Evolutionary conservation across 495 filamentous ascomycete genomes (phyloP).

Genomic region (Sordaria brevicollis): DNA sequence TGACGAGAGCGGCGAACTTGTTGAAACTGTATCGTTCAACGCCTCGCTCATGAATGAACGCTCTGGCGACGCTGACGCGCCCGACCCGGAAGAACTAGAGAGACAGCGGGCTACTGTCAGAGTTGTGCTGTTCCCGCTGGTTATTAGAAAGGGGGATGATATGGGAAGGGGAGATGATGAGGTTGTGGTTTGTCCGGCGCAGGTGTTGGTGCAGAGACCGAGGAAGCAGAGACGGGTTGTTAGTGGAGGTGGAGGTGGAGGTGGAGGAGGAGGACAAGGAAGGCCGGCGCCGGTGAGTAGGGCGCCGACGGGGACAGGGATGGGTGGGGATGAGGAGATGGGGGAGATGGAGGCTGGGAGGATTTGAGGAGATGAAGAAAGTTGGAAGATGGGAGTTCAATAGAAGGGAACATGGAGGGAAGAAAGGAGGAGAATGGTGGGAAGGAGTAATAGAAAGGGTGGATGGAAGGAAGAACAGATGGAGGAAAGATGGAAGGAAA

Average conservation of each 20-base stretch:
- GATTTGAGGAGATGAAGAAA: conserved; percentile 1
- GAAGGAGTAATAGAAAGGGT: neutral
- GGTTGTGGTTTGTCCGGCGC: conserved; percentile 85
- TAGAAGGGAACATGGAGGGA: too few species aligned
- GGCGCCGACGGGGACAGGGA: conserved; percentile 18
- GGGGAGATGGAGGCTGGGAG: neutral
- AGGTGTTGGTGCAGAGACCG: conserved; percentile 61
- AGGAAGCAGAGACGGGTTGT: neutral
- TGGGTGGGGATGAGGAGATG: neutral
- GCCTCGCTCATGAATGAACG: conserved; percentile 89
- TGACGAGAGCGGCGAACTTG: conserved; percentile 81
- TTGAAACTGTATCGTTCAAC: conserved; percentile 68
- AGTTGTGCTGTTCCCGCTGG: conserved; percentile 85
- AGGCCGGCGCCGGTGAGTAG: conserved; percentile 14
- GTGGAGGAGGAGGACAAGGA: neutral
- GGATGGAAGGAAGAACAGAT: neutral
- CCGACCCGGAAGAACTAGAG: conserved; percentile 64
- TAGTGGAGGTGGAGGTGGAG: neutral
- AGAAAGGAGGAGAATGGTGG: neutral
- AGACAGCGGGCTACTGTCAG: conserved; percentile 65
- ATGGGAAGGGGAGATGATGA: conserved; percentile 75
- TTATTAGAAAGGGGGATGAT: conserved; percentile 91
- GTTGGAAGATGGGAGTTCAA: too few species aligned
- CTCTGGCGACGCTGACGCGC: conserved; percentile 45
- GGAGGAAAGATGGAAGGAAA: neutral